Conservation (phyloP, 371 early-diverging fungal species). For the Dichotomocladium elegans region DNA sequence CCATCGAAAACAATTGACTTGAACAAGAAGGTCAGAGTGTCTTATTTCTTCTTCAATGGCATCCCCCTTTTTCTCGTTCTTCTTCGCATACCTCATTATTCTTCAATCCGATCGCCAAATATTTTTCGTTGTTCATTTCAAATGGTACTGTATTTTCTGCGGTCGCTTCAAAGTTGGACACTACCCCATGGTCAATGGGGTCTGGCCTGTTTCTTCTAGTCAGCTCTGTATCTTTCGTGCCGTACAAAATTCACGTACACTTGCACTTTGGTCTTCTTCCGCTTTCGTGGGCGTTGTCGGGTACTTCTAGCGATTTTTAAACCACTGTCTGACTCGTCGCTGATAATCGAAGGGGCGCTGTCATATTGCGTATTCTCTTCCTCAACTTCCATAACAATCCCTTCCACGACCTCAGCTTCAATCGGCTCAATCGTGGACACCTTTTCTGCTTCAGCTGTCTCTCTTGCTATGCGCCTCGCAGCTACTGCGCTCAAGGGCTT, state of each 20-base stretch:
- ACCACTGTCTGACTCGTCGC: not conserved
- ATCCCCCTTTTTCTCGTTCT: no score
- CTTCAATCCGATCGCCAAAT: slow-evolving; percentile 14
- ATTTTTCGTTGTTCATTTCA: slow-evolving; percentile 8
- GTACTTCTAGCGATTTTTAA: not conserved
- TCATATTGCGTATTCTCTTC: not conserved
- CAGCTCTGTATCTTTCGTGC: not conserved
- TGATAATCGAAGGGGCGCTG: not conserved
- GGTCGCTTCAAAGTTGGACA: slow-evolving; percentile 13
- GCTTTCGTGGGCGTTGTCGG: not conserved
- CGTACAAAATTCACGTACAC: not conserved
- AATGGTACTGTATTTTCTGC: slow-evolving; percentile 2
- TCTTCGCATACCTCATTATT: slow-evolving; percentile 12
- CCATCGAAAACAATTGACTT: slow-evolving; percentile 53
- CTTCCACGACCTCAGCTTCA: slow-evolving; percentile 1
- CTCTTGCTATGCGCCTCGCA: slow-evolving; percentile 9
- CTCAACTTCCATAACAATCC: not conserved
- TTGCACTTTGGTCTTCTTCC: not conserved
- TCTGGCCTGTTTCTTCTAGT: not conserved
- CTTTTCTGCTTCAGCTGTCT: not conserved
- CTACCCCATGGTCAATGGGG: not conserved
- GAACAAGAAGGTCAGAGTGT: not conserved
- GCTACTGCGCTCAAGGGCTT: slow-evolving; percentile 15
- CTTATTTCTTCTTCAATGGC: no score
- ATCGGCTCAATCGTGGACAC: not conserved